Conservation (phyloP, 2,329 filamentous ascomycete genomes). For the Fusarium pseudonygamai region DNA sequence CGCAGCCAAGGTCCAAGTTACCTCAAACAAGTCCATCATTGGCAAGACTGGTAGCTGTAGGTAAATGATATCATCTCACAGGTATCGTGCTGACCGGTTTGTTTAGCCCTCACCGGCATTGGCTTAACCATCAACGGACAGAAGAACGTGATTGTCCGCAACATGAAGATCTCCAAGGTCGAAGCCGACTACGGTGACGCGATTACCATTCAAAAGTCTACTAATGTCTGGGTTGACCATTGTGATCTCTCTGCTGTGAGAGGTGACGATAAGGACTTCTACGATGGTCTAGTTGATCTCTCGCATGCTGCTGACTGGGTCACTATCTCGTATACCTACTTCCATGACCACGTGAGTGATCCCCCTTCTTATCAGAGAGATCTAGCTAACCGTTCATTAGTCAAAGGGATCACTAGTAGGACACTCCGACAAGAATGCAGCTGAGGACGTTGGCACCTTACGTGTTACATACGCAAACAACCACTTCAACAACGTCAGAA, state of each 20-base stretch:
- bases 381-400: neutral
- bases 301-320: slow-evolving; percentile 56
- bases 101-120: slow-evolving; percentile 30
- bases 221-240: slow-evolving; percentile 61
- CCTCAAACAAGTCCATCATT: slow-evolving; percentile 38
- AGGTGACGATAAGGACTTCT: slow-evolving; percentile 53
- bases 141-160: slow-evolving; percentile 65
- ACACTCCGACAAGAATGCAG: slow-evolving; percentile 66
- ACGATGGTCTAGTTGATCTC: slow-evolving; percentile 56
- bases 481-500: slow-evolving; percentile 68
- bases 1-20: slow-evolving; percentile 36
- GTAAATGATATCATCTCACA: neutral
- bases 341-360: slow-evolving; percentile 52
- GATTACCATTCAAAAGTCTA: slow-evolving; percentile 58
- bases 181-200: slow-evolving; percentile 58
- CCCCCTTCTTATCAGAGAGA: fast-evolving
- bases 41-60: slow-evolving; percentile 36
- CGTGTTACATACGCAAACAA: slow-evolving; percentile 70
- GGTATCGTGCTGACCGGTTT: fast-evolving
- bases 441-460: slow-evolving; percentile 66
- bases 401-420: slow-evolving; percentile 68
- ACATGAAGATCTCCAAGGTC: slow-evolving; percentile 63
- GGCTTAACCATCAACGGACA: slow-evolving; percentile 32
- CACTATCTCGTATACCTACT: slow-evolving; percentile 54
- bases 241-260: slow-evolving; percentile 52